A percentile compares a stretch with the other conserved stretches of the same genome.
phyloP scores from a whole-genome alignment of 768 basidiomycete genomes.

The Pulveroboletus sp. region DNA sequence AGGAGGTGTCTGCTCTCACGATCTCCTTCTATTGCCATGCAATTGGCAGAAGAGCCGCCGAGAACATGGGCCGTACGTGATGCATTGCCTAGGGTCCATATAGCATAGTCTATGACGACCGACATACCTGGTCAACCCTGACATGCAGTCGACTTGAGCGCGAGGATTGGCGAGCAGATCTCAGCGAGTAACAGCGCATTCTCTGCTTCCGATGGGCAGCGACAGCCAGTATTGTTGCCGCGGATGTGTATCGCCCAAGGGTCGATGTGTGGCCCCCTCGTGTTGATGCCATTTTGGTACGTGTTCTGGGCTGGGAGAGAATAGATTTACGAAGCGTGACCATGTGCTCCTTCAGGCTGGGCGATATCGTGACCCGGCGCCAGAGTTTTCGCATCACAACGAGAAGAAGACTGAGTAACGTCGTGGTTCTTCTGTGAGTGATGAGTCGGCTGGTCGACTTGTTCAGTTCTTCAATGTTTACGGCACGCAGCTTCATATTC shows the following conservation, averaged over 20 bases:
- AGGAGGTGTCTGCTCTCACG: constrained; percentile 7
- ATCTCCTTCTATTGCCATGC: background rate
- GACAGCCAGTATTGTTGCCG: constrained; percentile 1
- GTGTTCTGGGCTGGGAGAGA: background rate
- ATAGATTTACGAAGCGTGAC: constrained; percentile 1
- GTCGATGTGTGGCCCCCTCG: constrained; percentile 3
- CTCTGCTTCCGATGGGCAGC: too few relatives aligned
- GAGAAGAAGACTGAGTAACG: constrained; percentile 15
- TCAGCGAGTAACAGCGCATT: too few relatives aligned
- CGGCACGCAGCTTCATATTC: constrained; percentile 13
- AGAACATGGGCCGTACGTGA: constrained; percentile 16
- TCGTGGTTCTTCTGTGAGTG: constrained; percentile 11
- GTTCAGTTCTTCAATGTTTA: constrained; percentile 11
- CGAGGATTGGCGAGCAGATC: background rate
- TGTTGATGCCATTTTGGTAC: constrained; percentile 1
- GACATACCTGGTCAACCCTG: background rate
- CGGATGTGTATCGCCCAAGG: constrained; percentile 5
- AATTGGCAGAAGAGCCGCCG: background rate
- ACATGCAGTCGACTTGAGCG: background rate
- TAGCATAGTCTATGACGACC: background rate
- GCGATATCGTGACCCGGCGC: background rate
- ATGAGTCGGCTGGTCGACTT: constrained; percentile 2
- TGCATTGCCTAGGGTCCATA: background rate
- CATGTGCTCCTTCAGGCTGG: constrained; percentile 1
- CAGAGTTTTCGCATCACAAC: background rate